Percentiles rank a stretch among this genome's conserved stretches.
These are phyloP conservation scores for Heritiera fomes DNA, from an alignment of 345 rosid species.

Conservation along the genomic window DNA sequence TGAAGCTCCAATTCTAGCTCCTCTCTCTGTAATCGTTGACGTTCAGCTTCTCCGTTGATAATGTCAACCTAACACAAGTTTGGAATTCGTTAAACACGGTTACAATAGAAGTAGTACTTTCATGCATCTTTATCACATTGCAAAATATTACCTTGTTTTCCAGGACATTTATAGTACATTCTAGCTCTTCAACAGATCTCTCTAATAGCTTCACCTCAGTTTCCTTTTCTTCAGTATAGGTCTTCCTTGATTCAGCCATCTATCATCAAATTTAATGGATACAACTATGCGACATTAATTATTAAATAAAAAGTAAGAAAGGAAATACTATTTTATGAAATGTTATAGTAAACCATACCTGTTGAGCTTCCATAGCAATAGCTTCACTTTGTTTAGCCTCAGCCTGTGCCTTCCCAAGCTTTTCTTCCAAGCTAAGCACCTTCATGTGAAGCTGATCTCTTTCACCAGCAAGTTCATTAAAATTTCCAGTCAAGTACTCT, in stretches of 20 bases:
- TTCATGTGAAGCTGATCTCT: constrained; percentile 62
- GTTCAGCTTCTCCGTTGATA: constrained; percentile 90
- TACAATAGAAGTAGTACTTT: not conserved
- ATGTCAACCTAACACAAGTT: constrained; percentile 64
- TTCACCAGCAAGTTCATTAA: constrained; percentile 53
- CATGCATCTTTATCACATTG: constrained; percentile 17
- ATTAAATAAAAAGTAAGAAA: constrained; percentile 8
- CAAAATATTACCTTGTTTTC: constrained; percentile 70
- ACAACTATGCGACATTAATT: constrained; percentile 8
- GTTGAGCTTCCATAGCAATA: constrained; percentile 66
- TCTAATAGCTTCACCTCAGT: constrained; percentile 83
- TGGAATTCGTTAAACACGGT: constrained; percentile 28
- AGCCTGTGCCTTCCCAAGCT: constrained; percentile 50
- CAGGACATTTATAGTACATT: constrained; percentile 68
- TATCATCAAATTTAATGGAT: constrained; percentile 27
- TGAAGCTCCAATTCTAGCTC: constrained; percentile 87
- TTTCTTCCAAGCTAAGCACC: constrained; percentile 58
- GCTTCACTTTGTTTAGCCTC: constrained; percentile 64
- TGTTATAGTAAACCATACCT: constrained; percentile 43
- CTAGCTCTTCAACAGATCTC: constrained; percentile 91
- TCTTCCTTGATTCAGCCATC: constrained; percentile 76
- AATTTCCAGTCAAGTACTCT: constrained; percentile 50
- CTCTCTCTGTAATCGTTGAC: constrained; percentile 83
- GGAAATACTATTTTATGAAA: not conserved
- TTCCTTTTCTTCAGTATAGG: constrained; percentile 76